These are phyloP conservation scores for Ilyonectria robusta DNA, from an alignment of 2,329 filamentous ascomycete species.

Conservation along the genomic window DNA sequence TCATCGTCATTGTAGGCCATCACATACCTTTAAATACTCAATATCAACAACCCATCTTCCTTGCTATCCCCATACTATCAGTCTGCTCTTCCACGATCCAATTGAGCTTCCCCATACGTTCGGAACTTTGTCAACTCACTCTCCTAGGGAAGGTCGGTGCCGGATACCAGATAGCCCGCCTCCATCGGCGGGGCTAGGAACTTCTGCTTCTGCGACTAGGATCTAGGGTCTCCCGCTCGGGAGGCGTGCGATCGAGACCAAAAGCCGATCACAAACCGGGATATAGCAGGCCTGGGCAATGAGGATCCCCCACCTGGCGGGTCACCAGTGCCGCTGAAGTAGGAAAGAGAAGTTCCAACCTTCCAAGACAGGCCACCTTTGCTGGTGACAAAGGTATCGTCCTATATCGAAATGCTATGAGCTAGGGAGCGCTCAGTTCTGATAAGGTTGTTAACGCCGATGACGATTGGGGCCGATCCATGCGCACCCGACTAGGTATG, in stretches of 20 bases:
- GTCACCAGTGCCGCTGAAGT: neutral
- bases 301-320: neutral
- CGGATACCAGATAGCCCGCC: conserved; percentile 9
- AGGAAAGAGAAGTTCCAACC: neutral
- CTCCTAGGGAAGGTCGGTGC: conserved; percentile 8
- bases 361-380: neutral
- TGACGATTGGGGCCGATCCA: conserved; percentile 6
- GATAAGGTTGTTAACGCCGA: conserved; percentile 20
- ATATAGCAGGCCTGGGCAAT: neutral
- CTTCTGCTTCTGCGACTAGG: conserved; percentile 21
- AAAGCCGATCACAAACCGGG: conserved; percentile 9
- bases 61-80: neutral
- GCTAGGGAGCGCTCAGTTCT: neutral
- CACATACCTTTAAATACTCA: neutral
- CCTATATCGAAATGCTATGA: neutral
- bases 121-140: conserved; percentile 10
- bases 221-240: neutral
- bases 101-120: conserved; percentile 21
- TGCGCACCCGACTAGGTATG: neutral
- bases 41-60: too few species aligned
- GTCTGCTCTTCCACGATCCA: neutral
- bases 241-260: conserved; percentile 9
- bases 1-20: neutral
- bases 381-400: neutral
- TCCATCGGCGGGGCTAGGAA: conserved; percentile 10